Evolutionary conservation across 129 eudicot species (phyloP).

Genomic region (Flaveria brownii): DNA sequence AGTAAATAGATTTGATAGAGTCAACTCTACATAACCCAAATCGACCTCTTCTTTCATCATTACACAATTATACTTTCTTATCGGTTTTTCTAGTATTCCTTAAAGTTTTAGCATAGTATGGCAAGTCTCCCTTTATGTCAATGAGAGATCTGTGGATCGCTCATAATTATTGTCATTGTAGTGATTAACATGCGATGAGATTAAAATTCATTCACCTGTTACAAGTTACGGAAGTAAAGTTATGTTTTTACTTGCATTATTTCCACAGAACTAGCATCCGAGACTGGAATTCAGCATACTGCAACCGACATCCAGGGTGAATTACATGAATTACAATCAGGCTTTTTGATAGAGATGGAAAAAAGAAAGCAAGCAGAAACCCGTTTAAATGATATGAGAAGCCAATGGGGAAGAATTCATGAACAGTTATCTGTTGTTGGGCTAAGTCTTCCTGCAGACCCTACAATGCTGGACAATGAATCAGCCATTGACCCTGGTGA

Average conservation of each 20-base stretch:
- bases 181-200: conserved; percentile 11
- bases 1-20: neutral
- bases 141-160: neutral
- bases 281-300: conserved; percentile 55
- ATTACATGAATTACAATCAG: conserved; percentile 56
- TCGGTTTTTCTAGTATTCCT: neutral
- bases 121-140: neutral
- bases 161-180: neutral
- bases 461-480: conserved; percentile 48
- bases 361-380: conserved; percentile 87
- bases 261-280: conserved; percentile 70
- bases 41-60: conserved; percentile 1
- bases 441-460: conserved; percentile 61
- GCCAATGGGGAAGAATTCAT: conserved; percentile 65
- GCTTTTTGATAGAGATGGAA: conserved; percentile 71
- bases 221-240: neutral
- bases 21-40: neutral
- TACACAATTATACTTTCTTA: neutral
- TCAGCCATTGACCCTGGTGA: conserved; percentile 58
- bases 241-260: conserved; percentile 18
- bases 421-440: conserved; percentile 72
- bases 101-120: neutral
- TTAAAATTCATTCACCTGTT: neutral
- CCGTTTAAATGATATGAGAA: conserved; percentile 47
- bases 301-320: conserved; percentile 63